Evolutionary conservation across 495 filamentous ascomycete species (phyloP), one percentile per base, ranked within the genome.

Genomic region (Staphylotrichum tortipilum): DNA sequence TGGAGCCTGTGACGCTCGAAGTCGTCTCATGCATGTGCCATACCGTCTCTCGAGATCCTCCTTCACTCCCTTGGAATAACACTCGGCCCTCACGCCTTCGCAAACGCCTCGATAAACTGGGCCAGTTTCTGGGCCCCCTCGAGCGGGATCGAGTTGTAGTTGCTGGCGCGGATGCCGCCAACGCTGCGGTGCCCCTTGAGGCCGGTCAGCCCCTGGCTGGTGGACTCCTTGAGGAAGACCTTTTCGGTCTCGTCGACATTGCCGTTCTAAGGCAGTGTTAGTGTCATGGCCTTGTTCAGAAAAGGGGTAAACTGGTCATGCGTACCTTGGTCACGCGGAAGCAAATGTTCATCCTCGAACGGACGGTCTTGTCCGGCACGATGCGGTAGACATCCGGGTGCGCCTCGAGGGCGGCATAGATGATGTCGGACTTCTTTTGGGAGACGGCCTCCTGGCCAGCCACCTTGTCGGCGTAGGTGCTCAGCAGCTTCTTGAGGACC

Each of bases 281-380:
- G 22, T 17, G 49, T 39, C 14, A 28, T 28, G 6, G 26, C 26
- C 6, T 7, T 41, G 7, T 1, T 15, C 2, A 7, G 18, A 6
- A 40, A 48, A 7, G 33, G 1, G 15, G 18, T 11, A 31, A 19
- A 43, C 9, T 15, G 12, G 7, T 18, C 2, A 10, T 9, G 12
- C 63, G 46, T 47, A 74, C 72, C 62, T 71, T 70, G 49, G 50
- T 74, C 4, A 91, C 78, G 18, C 89, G 75, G 73, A 92, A 92
- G 72, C 89, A 95, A 39, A 95, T 81, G 66, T 96, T 95, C 87
- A 95, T 95, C 34, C 88, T 71, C 49, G 84, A 89, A 37, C 90
- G 81, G 7, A 79, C 81, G 40, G 67, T 69, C 68, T 82, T 85
- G 52, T 82, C 75, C 0, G 86, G 84, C 4, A 95, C 85, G 18